Percentiles rank a stretch among this genome's conserved stretches.
Evolutionary conservation across 2,329 filamentous ascomycete genomes (phyloP).

Genomic region (Dactylellina haptotyla): DNA sequence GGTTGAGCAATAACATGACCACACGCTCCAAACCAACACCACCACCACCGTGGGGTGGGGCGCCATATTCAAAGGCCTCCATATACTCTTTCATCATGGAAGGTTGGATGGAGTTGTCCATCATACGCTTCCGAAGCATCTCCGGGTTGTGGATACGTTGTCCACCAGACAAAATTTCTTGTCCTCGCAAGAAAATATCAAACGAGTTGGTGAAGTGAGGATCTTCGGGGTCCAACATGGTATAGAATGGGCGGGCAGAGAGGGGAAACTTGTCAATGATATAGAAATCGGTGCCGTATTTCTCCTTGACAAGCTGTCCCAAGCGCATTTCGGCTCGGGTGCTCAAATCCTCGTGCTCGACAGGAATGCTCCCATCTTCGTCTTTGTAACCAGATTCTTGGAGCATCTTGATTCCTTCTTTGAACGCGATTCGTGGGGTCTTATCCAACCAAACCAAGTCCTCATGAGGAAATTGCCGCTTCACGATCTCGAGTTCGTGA

Average conservation of each 20-base stretch:
- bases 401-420: slow-evolving; percentile 81
- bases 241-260: slow-evolving; percentile 87
- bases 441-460: slow-evolving; percentile 87
- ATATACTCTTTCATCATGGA: slow-evolving; percentile 91
- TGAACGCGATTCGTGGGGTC: slow-evolving; percentile 82
- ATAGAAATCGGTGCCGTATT: slow-evolving; percentile 90
- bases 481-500: slow-evolving; percentile 80
- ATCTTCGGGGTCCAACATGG: slow-evolving; percentile 81
- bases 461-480: slow-evolving; percentile 84
- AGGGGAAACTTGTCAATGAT: slow-evolving; percentile 92
- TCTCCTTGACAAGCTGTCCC: slow-evolving; percentile 83
- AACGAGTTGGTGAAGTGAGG: slow-evolving; percentile 85
- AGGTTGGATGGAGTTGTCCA: slow-evolving; percentile 77
- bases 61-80: slow-evolving; percentile 85
- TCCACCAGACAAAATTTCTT: slow-evolving; percentile 90
- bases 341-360: slow-evolving; percentile 77
- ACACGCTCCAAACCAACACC: slow-evolving; percentile 91
- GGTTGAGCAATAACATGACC: slow-evolving; percentile 82
- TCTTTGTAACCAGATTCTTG: slow-evolving; percentile 80
- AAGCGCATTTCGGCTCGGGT: slow-evolving; percentile 88
- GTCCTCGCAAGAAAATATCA: slow-evolving; percentile 91
- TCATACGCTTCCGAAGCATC: slow-evolving; percentile 81
- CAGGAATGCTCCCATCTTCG: slow-evolving; percentile 77
- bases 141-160: slow-evolving; percentile 88
- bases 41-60: slow-evolving; percentile 87